Base-by-base conservation (phyloP, 148 eudicot species). In the Rheum nobile region DNA sequence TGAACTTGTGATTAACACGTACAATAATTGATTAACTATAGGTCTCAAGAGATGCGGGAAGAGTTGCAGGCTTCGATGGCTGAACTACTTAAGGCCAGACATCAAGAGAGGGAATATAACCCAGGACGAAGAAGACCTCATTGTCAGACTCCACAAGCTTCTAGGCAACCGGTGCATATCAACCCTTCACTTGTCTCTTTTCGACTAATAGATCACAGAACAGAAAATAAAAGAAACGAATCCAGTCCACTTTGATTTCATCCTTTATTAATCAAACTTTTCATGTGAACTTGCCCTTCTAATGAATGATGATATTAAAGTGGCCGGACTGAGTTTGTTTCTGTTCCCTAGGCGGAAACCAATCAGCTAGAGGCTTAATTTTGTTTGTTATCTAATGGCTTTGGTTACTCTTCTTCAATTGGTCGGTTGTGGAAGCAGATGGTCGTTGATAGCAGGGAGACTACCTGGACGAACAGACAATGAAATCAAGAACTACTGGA, bases 381-480 rank as follows among this genome's bases (percentile, higher is more conserved):
- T 35, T 35, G 2, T 35, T 4, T 4, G 3, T 35, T 35, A 2
- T 35, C 2, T 1, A 35, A 1, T 1, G 37, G 3, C 2, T 8
- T 21, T 43, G 32, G 4, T 7, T 38, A 4, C 4, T 21, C 71
- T 4, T 32, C 38, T 43, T 67, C 6, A 68, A 8, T 34, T 29
- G 11, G 10, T 34, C 32, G 28, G 0, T 42, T 39, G 42, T 63
- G 22, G 63, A 22, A 8, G 13, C 39, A 78, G 80, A 43, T 78
- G 80, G 80, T 78, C 80, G 6, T 65, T 78, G 11, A 78, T 78
- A 50, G 80, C 76, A 4, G 73, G 80, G 19, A 77, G 80, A 67
- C 42, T 77, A 1, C 80, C 80, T 0, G 80, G 80, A 17, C 80
- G 80, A 74, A 78, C 80, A 54, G 80, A 78, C 77, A 78, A 78